Evolutionary conservation across 768 basidiomycete species (phyloP), one percentile per base, ranked within the genome.

Genomic region (Podaxis sp.): DNA sequence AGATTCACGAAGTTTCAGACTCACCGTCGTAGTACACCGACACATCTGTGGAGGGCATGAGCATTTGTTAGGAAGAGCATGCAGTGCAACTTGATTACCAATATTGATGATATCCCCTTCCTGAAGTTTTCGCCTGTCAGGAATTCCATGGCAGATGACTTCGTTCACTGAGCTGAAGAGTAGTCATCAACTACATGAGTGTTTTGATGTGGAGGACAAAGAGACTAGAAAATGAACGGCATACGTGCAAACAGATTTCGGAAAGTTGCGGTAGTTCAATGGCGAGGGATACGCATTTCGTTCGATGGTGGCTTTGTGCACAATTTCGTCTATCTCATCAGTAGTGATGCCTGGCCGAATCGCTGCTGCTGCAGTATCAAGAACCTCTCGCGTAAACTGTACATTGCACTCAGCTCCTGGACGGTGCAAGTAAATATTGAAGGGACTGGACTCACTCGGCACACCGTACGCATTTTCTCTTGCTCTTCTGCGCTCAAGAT

Each of bases 61-160:
- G 57, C 48, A 11, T 40, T 50, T 24, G 28, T 11, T 46, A 22
- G 10, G 3, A 33, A 1, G 33, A 33, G 33, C 30, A 11, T 28
- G n/a, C 3, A 30, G 37, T 24, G 33, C 8, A 38, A 49, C 37
- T n/a, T 15, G 30, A 17, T 63, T 65, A 89, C 92, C 95, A 57
- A 99, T 87, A 76, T 99, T 99, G 73, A 99, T 80, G 67, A 99
- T 99, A 76, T 99, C 97, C 17, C 97, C 97, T 66, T 98, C 93
- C 69, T 83, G 83, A 66, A 95, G 75, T 69, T 87, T 89, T 65
- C 91, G 78, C 71, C 90, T 82, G 77, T 96, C 94, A 40, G 96
- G 95, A 65, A 96, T 96, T 61, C 96, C 97, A 74, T 99, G 97
- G 74, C 97, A 99, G 69, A 99, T 96, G 56, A 85, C 90, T 75